phyloP scores from a whole-genome alignment of 2,329 filamentous ascomycete species.

The Sarocladium strictum region DNA sequence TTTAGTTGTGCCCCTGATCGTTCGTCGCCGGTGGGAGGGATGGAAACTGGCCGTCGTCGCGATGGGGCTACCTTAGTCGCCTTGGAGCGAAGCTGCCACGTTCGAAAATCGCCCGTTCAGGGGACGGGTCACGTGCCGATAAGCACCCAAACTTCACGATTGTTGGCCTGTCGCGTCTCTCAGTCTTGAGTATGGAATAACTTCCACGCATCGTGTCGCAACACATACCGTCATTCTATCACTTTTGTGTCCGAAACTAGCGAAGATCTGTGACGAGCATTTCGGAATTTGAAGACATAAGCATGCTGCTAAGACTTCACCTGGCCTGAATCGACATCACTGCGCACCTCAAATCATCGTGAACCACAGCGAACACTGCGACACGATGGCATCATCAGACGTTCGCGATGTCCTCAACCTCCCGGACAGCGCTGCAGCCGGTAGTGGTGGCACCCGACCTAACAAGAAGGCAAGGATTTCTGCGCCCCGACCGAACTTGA shows the following conservation, averaged over 20 bases:
- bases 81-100: constrained; percentile 43
- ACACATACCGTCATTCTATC: neutral
- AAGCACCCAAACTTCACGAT: constrained; percentile 1
- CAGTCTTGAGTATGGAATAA: neutral
- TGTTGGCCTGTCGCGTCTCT: constrained; percentile 1
- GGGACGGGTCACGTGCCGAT: constrained; percentile 30
- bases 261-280: too few relatives aligned
- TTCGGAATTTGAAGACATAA: too few relatives aligned
- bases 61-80: constrained; percentile 7
- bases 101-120: constrained; percentile 33
- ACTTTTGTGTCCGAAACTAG: neutral
- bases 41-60: constrained; percentile 4
- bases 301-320: neutral
- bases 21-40: neutral
- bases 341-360: neutral
- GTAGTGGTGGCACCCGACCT: constrained; percentile 41
- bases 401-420: constrained; percentile 85
- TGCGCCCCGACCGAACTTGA: constrained; percentile 53
- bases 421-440: constrained; percentile 41
- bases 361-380: neutral
- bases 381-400: constrained; percentile 66
- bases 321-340: neutral
- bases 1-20: constrained; percentile 4
- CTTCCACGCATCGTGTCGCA: neutral
- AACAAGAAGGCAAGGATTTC: constrained; percentile 68